Percentiles rank a stretch among this genome's conserved stretches.
These are phyloP conservation scores for Schizochytrium sp. DNA, from an alignment of 108 stramenopile genomes.

Conservation along the genomic window DNA sequence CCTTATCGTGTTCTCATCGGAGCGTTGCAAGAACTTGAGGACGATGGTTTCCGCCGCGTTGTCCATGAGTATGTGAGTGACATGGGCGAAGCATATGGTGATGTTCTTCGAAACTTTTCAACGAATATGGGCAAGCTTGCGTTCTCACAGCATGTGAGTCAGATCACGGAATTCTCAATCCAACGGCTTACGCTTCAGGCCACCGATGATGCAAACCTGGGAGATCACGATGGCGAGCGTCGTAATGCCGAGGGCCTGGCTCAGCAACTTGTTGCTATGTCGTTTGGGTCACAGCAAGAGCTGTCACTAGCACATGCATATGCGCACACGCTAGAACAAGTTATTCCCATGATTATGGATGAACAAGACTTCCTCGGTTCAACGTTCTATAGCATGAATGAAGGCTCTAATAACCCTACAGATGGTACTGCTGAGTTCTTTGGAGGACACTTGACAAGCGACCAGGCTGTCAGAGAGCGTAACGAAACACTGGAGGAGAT, in stretches of 20 bases:
- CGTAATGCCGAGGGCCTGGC: slow-evolving; percentile 13
- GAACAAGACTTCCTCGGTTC: slow-evolving; percentile 47
- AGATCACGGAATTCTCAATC: background rate
- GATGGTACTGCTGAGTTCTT: background rate
- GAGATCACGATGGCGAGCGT: background rate
- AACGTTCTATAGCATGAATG: slow-evolving; percentile 8
- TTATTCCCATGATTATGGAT: slow-evolving; percentile 29
- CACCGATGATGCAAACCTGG: background rate
- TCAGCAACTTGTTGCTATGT: background rate
- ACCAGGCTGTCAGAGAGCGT: slow-evolving; percentile 23
- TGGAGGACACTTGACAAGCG: slow-evolving; percentile 12
- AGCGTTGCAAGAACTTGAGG: slow-evolving; percentile 35
- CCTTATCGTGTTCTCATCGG: slow-evolving; percentile 11
- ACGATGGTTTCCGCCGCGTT: background rate
- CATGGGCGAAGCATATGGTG: slow-evolving; percentile 47
- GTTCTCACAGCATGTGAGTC: background rate
- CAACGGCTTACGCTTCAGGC: slow-evolving; percentile 16
- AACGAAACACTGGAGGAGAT: slow-evolving; percentile 10
- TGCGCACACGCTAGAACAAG: slow-evolving; percentile 37
- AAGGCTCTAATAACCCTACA: background rate
- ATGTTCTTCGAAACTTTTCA: slow-evolving; percentile 5
- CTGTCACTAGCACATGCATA: background rate
- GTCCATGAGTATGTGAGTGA: slow-evolving; percentile 28
- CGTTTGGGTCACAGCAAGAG: background rate
- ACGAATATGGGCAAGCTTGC: background rate